These are phyloP conservation scores for Hanseniaspora guilliermondii DNA, from an alignment of 805 yeast species.

Conservation along the genomic window DNA sequence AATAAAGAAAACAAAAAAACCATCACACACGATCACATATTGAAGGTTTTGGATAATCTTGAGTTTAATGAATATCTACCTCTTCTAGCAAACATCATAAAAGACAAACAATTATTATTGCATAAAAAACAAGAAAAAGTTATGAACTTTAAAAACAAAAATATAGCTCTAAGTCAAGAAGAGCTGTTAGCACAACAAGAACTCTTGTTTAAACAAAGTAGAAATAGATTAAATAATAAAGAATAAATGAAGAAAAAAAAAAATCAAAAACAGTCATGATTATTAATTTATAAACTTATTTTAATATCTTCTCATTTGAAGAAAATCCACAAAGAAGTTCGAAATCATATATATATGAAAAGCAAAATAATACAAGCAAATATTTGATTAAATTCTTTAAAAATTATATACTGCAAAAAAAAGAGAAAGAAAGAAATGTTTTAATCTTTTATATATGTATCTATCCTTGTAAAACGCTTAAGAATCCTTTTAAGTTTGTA, in stretches of 20 bases:
- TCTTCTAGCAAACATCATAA: conserved; percentile 63
- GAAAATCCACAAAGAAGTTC: no score
- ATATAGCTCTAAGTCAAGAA: conserved; percentile 83
- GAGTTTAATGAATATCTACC: conserved; percentile 80
- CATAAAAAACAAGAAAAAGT: conserved; percentile 77
- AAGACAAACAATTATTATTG: conserved; percentile 63
- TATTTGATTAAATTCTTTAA: no score
- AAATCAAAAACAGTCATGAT: background rate
- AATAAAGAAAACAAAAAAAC: conserved; percentile 92
- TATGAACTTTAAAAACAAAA: conserved; percentile 84
- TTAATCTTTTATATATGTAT: background rate
- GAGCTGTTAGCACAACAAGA: conserved; percentile 87
- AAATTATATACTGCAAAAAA: no score
- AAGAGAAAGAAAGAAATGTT: no score
- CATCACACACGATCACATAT: conserved; percentile 90
- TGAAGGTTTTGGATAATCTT: conserved; percentile 73
- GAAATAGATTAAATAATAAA: conserved; percentile 44
- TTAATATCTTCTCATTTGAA: no score
- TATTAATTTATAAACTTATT: no score
- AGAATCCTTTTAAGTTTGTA: conserved; percentile 23
- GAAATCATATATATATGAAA: background rate
- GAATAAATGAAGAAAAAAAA: no score
- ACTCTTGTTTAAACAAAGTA: conserved; percentile 69
- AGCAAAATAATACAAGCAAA: background rate
- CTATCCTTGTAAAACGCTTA: conserved; percentile 22